A percentile compares a stretch with the other conserved stretches of the same genome.
phyloP scores from a whole-genome alignment of 345 rosid genomes.

The Arabis alpina region DNA sequence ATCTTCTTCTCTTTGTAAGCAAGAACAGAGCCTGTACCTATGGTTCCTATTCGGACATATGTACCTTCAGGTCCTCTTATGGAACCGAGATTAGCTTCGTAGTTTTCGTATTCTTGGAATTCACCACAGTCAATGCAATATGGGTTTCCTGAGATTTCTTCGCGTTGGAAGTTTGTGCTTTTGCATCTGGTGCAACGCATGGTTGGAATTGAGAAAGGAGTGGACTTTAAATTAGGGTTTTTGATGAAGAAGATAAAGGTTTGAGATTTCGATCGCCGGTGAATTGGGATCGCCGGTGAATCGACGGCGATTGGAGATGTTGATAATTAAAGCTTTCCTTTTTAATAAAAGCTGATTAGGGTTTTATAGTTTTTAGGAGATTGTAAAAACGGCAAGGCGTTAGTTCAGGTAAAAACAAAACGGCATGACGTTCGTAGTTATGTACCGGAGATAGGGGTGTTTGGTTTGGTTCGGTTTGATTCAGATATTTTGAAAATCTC shows the following conservation, averaged over 20 bases:
- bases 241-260: background rate
- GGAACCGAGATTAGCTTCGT: slow-evolving; percentile 50
- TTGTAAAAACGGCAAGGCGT: background rate
- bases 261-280: background rate
- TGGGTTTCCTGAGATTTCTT: slow-evolving; percentile 49
- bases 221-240: slow-evolving; percentile 19
- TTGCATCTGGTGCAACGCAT: slow-evolving; percentile 64
- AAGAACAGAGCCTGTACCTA: slow-evolving; percentile 57
- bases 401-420: background rate
- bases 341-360: background rate
- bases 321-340: background rate
- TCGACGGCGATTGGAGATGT: background rate
- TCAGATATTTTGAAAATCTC: no score
- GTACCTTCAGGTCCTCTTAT: slow-evolving; percentile 65
- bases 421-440: background rate
- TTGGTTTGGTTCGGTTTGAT: no score
- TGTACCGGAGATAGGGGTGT: no score
- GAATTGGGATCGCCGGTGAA: slow-evolving; percentile 4
- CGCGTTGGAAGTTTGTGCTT: slow-evolving; percentile 49
- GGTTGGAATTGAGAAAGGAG: slow-evolving; percentile 3
- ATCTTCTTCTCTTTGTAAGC: slow-evolving; percentile 65
- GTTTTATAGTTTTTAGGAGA: background rate
- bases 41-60: slow-evolving; percentile 55
- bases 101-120: slow-evolving; percentile 51
- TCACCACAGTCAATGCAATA: slow-evolving; percentile 57